Percentiles rank a stretch among this genome's conserved stretches.
Evolutionary conservation across 257 asterid genomes (phyloP).

Genomic region (Petunia secreta): DNA sequence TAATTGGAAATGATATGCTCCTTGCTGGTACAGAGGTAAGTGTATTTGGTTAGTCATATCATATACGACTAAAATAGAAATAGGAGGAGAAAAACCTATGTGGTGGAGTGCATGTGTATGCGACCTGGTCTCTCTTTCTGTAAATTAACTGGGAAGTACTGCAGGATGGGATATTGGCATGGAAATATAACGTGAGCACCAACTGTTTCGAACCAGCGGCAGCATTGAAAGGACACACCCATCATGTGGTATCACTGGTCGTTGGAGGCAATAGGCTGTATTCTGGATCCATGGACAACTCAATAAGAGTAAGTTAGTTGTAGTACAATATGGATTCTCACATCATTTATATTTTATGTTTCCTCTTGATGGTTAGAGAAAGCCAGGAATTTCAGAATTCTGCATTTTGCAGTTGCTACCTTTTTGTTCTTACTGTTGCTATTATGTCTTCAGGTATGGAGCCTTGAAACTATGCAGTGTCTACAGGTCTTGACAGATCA

Average conservation of each 20-base stretch:
- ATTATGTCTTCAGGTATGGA: slow-evolving; percentile 75
- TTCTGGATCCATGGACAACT: slow-evolving; percentile 94
- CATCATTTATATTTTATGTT: slow-evolving; percentile 1
- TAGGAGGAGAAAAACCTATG: neutral
- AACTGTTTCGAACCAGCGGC: slow-evolving; percentile 90
- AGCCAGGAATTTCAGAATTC: neutral
- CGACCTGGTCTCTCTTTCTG: neutral
- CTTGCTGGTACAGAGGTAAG: slow-evolving; percentile 94
- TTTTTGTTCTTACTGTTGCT: slow-evolving; percentile 15
- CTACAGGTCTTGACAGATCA: slow-evolving; percentile 80
- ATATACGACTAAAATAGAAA: neutral
- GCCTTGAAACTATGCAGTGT: slow-evolving; percentile 89
- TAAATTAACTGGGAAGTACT: slow-evolving; percentile 21
- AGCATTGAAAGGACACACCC: slow-evolving; percentile 79
- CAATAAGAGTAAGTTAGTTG: slow-evolving; percentile 63
- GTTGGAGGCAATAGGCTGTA: slow-evolving; percentile 83
- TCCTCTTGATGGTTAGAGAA: neutral
- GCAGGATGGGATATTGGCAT: slow-evolving; percentile 92
- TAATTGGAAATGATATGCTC: slow-evolving; percentile 81
- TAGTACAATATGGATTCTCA: neutral
- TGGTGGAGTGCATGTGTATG: neutral
- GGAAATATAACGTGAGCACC: slow-evolving; percentile 81
- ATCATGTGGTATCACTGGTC: slow-evolving; percentile 85
- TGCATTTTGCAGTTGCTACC: neutral
- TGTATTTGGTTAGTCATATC: slow-evolving; percentile 13